Evolutionary conservation across 805 yeast genomes (phyloP).

Genomic region (Kuraishia piskuri): DNA sequence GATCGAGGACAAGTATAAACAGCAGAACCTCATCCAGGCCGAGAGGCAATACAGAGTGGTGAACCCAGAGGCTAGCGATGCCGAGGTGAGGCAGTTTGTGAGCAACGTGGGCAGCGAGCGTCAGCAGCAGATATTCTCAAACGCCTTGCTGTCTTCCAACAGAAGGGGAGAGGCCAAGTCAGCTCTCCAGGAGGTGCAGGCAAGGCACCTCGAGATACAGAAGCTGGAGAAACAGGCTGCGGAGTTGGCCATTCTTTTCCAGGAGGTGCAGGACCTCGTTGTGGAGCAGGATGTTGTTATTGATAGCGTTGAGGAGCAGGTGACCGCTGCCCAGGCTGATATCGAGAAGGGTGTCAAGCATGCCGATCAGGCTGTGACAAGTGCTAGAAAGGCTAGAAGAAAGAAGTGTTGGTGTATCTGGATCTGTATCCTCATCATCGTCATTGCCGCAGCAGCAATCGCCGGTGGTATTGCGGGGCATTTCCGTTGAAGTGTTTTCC

Average conservation of each 20-base stretch:
- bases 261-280: conserved; percentile 93
- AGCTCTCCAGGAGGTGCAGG: conserved; percentile 91
- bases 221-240: conserved; percentile 94
- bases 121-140: conserved; percentile 81
- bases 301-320: conserved; percentile 74
- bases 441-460: conserved; percentile 59
- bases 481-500: conserved; percentile 4
- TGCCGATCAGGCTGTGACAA: conserved; percentile 79
- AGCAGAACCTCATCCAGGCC: conserved; percentile 78
- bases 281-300: conserved; percentile 91
- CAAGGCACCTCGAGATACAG: conserved; percentile 89
- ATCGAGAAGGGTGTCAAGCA: conserved; percentile 93
- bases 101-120: conserved; percentile 61
- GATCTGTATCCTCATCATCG: conserved; percentile 49
- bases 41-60: conserved; percentile 89
- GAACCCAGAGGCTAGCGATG: conserved; percentile 76
- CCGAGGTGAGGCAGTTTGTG: conserved; percentile 77
- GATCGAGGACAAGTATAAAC: conserved; percentile 80
- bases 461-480: conserved; percentile 46
- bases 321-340: conserved; percentile 77
- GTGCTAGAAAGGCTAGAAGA: conserved; percentile 84
- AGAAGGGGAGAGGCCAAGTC: conserved; percentile 94
- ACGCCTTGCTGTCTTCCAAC: conserved; percentile 79
- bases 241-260: conserved; percentile 88
- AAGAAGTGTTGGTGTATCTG: conserved; percentile 82